Percentiles rank a stretch among this genome's conserved stretches.
Conservation (phyloP, 176 grass and related monocot genomes). For the Dactylis glomerata region DNA sequence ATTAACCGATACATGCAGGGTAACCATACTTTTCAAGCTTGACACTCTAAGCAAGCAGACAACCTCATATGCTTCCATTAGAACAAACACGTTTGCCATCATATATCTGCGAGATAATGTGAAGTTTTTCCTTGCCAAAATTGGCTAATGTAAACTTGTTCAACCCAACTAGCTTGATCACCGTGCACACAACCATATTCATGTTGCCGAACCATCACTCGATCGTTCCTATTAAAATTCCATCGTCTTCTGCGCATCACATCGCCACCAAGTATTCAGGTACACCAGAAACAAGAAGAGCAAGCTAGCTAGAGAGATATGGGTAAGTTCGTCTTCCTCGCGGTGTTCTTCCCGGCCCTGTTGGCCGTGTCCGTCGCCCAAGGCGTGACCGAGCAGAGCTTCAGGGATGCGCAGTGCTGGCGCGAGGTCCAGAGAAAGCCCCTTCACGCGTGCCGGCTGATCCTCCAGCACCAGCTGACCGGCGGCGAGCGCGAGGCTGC, state of each 20-base stretch:
- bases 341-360: slow-evolving; percentile 12
- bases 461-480: slow-evolving; percentile 16
- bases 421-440: slow-evolving; percentile 30
- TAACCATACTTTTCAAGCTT: neutral
- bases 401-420: slow-evolving; percentile 26
- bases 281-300: neutral
- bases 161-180: neutral
- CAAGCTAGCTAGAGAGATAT: neutral
- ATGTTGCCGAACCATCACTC: neutral
- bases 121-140: neutral
- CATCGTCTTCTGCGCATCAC: neutral
- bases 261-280: neutral
- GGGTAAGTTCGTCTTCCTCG: slow-evolving; percentile 10
- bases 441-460: slow-evolving; percentile 35
- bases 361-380: slow-evolving; percentile 10
- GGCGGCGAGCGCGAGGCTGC: neutral
- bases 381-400: neutral
- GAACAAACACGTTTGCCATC: neutral
- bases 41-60: neutral
- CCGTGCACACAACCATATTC: slow-evolving; percentile 19
- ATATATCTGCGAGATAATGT: neutral
- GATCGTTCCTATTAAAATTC: slow-evolving; percentile 8
- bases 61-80: neutral
- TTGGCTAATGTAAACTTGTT: neutral
- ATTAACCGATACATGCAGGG: neutral